phyloP scores from a whole-genome alignment of 1,139 yeast genomes.

The Blastobotrys persicus region DNA sequence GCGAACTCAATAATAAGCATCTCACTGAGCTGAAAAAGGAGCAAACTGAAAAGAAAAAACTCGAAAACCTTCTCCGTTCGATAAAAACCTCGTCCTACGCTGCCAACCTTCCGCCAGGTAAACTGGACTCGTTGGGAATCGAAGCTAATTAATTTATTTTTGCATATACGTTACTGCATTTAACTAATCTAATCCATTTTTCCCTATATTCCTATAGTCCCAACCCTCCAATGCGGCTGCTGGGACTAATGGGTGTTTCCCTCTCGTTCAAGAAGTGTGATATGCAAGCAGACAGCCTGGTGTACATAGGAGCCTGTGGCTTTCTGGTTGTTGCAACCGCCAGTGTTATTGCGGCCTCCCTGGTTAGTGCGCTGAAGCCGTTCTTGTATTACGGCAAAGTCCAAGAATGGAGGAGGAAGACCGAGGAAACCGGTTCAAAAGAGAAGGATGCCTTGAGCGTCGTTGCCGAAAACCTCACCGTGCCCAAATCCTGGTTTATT shows the following conservation, averaged over 20 bases:
- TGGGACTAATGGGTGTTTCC: too few species aligned
- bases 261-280: too few species aligned
- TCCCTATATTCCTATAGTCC: neutral
- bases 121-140: slow-evolving; percentile 21
- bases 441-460: slow-evolving; percentile 12
- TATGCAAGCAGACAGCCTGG: neutral
- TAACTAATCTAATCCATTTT: neutral
- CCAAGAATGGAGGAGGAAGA: slow-evolving; percentile 12
- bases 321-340: slow-evolving; percentile 11
- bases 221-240: neutral
- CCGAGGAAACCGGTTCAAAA: slow-evolving; percentile 24
- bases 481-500: slow-evolving; percentile 48
- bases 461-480: slow-evolving; percentile 31
- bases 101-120: slow-evolving; percentile 24
- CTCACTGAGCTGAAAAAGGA: slow-evolving; percentile 58
- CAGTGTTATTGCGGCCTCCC: slow-evolving; percentile 32
- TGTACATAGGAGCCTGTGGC: neutral
- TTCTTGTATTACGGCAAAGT: slow-evolving; percentile 32
- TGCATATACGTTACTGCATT: slow-evolving; percentile 2
- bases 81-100: slow-evolving; percentile 28
- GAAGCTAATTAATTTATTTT: slow-evolving; percentile 5
- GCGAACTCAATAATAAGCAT: slow-evolving; percentile 60
- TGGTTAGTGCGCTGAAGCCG: slow-evolving; percentile 24
- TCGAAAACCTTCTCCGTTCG: slow-evolving; percentile 43
- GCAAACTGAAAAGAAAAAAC: slow-evolving; percentile 51